phyloP scores from a whole-genome alignment of 2,329 filamentous ascomycete species.

The Stagonosporopsis cucurbitacearum region DNA sequence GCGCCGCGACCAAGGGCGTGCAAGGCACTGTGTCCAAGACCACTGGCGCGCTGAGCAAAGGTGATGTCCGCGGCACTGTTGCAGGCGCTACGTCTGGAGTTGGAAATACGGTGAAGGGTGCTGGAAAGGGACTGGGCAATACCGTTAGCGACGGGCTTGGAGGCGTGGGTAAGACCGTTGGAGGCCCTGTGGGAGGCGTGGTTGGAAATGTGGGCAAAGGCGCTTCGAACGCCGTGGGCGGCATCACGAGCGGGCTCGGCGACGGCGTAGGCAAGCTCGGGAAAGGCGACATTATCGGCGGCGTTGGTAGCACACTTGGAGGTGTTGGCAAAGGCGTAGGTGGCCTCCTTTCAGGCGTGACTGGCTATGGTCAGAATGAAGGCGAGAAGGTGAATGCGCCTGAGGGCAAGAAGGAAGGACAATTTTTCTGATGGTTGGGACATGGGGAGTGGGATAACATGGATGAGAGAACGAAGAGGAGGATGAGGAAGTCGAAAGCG shows the following conservation, averaged over 20 bases:
- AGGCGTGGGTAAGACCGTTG: conserved; percentile 47
- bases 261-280: conserved; percentile 55
- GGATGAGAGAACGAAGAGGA: conserved; percentile 8
- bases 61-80: conserved; percentile 50
- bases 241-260: conserved; percentile 52
- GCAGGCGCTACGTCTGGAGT: conserved; percentile 48
- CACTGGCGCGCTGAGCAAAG: conserved; percentile 51
- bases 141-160: conserved; percentile 49
- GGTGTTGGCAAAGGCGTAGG: conserved; percentile 50
- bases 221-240: conserved; percentile 50
- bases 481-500: conserved; percentile 11
- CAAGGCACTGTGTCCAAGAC: conserved; percentile 55
- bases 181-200: conserved; percentile 50
- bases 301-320: conserved; percentile 51
- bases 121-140: conserved; percentile 44
- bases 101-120: conserved; percentile 45
- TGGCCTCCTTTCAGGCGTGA: conserved; percentile 45
- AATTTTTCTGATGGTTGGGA: conserved; percentile 20
- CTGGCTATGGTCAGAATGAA: conserved; percentile 30
- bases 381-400: conserved; percentile 23
- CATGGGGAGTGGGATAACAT: conserved; percentile 10
- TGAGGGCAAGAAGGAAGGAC: conserved; percentile 22
- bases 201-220: conserved; percentile 53
- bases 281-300: conserved; percentile 54
- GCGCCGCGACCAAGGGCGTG: conserved; percentile 50